Evolutionary conservation across 2,329 filamentous ascomycete species (phyloP), one percentile per base, ranked within the genome.

Genomic region (Pezizomycotina sp.): DNA sequence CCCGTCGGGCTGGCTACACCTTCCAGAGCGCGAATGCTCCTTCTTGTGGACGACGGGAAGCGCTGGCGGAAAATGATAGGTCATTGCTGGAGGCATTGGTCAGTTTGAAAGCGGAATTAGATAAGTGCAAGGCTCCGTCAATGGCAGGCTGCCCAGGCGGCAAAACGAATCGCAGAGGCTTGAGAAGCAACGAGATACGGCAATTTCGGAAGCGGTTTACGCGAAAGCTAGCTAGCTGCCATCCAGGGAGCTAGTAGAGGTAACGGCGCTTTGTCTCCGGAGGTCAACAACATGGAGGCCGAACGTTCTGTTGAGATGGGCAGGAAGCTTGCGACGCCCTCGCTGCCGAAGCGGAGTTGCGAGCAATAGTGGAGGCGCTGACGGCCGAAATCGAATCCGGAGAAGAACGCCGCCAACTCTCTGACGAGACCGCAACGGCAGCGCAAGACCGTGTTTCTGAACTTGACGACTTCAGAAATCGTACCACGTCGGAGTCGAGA

Each of bases 161-260:
- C 84, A 0, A 84, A 77, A 56, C 74, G 86, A 44, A 84, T 98
- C 44, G 84, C 86, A 2, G 84, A 93, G 55, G 77, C n/a, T 91
- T 1, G 89, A 98, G 55, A 84, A 80, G 54, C 89, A 98, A 60
- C 71, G 91, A 32, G 89, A 98, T 58, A 74, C 77, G 25, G 89
- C 89, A n/a, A 75, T 98, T 35, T 79, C 77, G 50, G 91, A 98
- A 60, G 89, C 89, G 1, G 78, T 89, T 1, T 95, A 95, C 57
- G 81, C 84, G 21, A 92, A 91, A 54, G 83, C 91, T 2, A 93
- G 54, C 63, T 93, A 33, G 84, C 84, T 19, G 84, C 83, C 5
- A 51, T 58, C 3, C 74, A 69, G 23, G 67, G 72, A 33, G 63
- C 63, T 26, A 66, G 65, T 51, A 67, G 71, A 25, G 64, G 72